Evolutionary conservation across 176 grass and related monocot genomes (phyloP), one percentile per base, ranked within the genome.

Genomic region (Triticum urartu): DNA sequence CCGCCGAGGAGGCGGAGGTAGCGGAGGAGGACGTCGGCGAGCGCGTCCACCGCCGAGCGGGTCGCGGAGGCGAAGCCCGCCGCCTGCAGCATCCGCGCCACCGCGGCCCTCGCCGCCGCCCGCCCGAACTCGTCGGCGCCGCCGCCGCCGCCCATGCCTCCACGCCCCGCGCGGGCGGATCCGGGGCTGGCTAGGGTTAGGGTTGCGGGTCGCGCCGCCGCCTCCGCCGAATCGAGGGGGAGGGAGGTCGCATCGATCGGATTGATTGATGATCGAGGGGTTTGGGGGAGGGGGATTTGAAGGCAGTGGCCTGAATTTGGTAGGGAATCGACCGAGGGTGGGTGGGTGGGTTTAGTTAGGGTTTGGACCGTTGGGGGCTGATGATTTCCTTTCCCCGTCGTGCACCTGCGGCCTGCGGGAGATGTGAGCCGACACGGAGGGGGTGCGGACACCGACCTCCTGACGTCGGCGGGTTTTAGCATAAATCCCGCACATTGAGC

Each of bases 1-100:
- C 89, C 88, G 28, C 95, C 95, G 6, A 95, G 56, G 83, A 90
- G 83, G 43, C 81, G 35, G 64, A 95, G 86, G 89, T 98, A 98
- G 39, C 88, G 81, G 5, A 95, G 42, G 15, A 83, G 9, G 6
- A 98, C 63, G 75, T 93, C 95, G 13, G 89, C 83, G 43, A 95
- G 86, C 22, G 91, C 77, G 87, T 93, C 93, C 45, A 95, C 77
- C 20, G 93, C 91, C 10, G 91, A 88, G 11, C 72, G 80, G 75
- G 92, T 90, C 22, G 87, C 82, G 47, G 89, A 77, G 68, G 91
- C 80, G 42, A 98, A 98, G 8, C 89, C 87, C 9, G 70, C 43
- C 8, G 89, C 77, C 88, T 98, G 89, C 66, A 93, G 85, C 64
- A 76, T 89, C 84, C 92, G 91, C 75, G 89, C 79, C 7, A 92